Base-by-base conservation (phyloP, 441 rosid genomes). In the Omphalea diandra region DNA sequence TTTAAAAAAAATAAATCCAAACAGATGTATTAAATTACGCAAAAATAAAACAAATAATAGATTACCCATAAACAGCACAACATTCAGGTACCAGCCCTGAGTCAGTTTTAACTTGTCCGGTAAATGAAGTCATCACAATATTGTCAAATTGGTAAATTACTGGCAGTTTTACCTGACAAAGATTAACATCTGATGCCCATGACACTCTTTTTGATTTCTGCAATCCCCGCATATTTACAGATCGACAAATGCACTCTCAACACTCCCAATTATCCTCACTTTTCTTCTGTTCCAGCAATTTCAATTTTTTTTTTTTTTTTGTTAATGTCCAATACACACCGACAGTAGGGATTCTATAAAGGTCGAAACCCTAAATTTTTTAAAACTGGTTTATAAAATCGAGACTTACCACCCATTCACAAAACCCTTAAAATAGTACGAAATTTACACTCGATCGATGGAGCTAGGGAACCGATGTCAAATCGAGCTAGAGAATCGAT, bases 101-200 rank as follows among this genome's bases (percentile, higher is more conserved):
- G 12, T 40, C 38, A 20, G 8, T 53, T 27, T 11, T 36, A 56
- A 41, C n/a, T 61, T 50, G 52, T 41, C 24, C 32, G 15, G 54
- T 41, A 24, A 41, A 57, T 24, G 55, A 38, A 46, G 12, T 38
- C 22, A 27, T 22, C 3, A 67, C 7, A 5, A 36, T 9, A 47
- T 10, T 24, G 62, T 35, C 26, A 63, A 50, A 46, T 8, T 18
- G 17, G 36, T 17, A 40, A 64, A 46, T 44, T 12, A 18, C 46
- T 41, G 54, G 54, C 75, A 49, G 26, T 65, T 81, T 89, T 94
- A 95, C 99, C 99, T 92, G 97, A 85, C 93, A 89, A 83, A 92
- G 99, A 72, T 87, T 90, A 80, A 76, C 91, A 89, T 93, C 98
- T 15, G 96, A 75, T 46, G 98, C 95, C 99, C 99, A 92, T 5